These are phyloP conservation scores for Phanerochaete sordida DNA, from an alignment of 768 basidiomycete species.

Conservation along the genomic window DNA sequence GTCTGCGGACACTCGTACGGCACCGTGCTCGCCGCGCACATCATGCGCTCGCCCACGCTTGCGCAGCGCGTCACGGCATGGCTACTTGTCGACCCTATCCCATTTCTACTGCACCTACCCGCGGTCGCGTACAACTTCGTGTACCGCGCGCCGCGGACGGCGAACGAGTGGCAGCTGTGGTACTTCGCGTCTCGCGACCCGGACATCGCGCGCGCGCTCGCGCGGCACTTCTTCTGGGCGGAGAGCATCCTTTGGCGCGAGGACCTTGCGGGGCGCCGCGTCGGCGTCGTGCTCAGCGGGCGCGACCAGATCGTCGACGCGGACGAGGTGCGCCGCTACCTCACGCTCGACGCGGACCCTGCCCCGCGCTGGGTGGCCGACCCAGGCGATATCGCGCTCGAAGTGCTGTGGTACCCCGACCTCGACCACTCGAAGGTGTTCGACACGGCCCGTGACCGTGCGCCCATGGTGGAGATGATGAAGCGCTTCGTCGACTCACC, in stretches of 20 bases:
- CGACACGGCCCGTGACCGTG: constrained; percentile 24
- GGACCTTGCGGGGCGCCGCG: constrained; percentile 36
- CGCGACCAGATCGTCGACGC: constrained; percentile 43
- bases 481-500: constrained; percentile 19
- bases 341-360: constrained; percentile 31
- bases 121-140: constrained; percentile 65
- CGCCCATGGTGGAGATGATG: constrained; percentile 30
- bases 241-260: constrained; percentile 60
- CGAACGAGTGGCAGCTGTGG: constrained; percentile 66
- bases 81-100: constrained; percentile 63
- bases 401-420: constrained; percentile 36
- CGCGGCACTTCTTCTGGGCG: constrained; percentile 63
- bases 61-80: constrained; percentile 36
- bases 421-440: constrained; percentile 43
- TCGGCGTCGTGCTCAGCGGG: constrained; percentile 36
- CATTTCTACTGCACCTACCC: constrained; percentile 59
- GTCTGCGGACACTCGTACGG: constrained; percentile 61
- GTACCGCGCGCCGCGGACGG: constrained; percentile 47
- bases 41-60: constrained; percentile 37
- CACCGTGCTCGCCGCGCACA: constrained; percentile 52
- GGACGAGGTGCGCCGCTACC: constrained; percentile 33
- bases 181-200: constrained; percentile 64
- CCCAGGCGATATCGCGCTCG: constrained; percentile 26
- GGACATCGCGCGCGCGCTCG: constrained; percentile 56
- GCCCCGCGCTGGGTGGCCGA: constrained; percentile 22